Percentiles rank a stretch among this genome's conserved stretches.
phyloP scores from a whole-genome alignment of 371 early-diverging fungal genomes.

The Nematocida parisii region DNA sequence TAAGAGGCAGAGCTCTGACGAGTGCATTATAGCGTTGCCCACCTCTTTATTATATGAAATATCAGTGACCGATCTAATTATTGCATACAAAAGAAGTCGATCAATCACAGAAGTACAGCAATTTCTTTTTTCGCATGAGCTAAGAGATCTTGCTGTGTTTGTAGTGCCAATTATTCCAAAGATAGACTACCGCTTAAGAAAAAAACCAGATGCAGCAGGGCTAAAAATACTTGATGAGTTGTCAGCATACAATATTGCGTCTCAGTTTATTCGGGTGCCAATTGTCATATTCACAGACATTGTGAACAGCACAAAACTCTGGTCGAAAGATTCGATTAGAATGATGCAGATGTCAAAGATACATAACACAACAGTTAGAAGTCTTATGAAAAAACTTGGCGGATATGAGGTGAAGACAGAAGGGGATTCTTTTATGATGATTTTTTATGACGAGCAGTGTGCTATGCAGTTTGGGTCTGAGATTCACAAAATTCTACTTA shows the following conservation, averaged over 20 bases:
- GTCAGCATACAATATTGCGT: constrained; percentile 34
- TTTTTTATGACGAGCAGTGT: constrained; percentile 78
- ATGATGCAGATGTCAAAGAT: constrained; percentile 83
- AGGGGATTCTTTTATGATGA: constrained; percentile 90
- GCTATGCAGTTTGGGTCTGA: constrained; percentile 83
- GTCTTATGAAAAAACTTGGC: constrained; percentile 76
- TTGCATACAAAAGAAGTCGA: constrained; percentile 23
- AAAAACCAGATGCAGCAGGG: constrained; percentile 19
- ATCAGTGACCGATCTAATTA: constrained; percentile 29
- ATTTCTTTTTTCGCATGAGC: constrained; percentile 38
- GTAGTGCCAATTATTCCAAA: constrained; percentile 20
- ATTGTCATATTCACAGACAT: constrained; percentile 89
- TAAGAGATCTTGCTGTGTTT: constrained; percentile 7
- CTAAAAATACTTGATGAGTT: constrained; percentile 43
- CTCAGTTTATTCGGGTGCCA: constrained; percentile 64
- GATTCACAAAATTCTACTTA: constrained; percentile 78
- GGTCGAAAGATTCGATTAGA: constrained; percentile 79
- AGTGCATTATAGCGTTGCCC: constrained; percentile 13
- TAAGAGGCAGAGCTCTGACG: constrained; percentile 16
- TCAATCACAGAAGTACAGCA: constrained; percentile 8
- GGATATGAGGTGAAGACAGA: constrained; percentile 94
- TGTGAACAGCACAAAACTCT: constrained; percentile 83
- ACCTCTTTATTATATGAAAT: background rate
- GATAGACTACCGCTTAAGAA: background rate
- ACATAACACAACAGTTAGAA: constrained; percentile 80